phyloP scores from a whole-genome alignment of 495 filamentous ascomycete genomes.

The Copromyces sp. region DNA sequence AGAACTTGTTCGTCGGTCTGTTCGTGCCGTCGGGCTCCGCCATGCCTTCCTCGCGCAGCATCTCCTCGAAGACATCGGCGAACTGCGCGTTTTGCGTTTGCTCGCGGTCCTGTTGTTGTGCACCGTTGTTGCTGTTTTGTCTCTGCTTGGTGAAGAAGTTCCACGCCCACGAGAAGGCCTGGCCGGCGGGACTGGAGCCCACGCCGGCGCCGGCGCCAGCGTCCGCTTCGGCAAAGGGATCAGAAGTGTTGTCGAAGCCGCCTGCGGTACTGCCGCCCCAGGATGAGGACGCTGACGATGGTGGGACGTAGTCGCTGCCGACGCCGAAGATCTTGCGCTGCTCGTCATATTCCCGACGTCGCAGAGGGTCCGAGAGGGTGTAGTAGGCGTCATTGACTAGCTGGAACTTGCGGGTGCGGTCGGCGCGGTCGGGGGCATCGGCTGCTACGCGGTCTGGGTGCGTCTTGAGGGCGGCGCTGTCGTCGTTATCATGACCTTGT shows the following conservation, averaged over 20 bases:
- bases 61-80: slow-evolving; percentile 89
- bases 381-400: slow-evolving; percentile 97
- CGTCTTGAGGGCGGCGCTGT: slow-evolving; percentile 80
- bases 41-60: slow-evolving; percentile 88
- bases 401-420: slow-evolving; percentile 84
- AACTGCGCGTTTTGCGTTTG: slow-evolving; percentile 66
- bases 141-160: slow-evolving; percentile 37
- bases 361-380: slow-evolving; percentile 68
- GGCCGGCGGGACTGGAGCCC: slow-evolving; percentile 21
- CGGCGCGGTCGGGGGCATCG: slow-evolving; percentile 73
- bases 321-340: slow-evolving; percentile 39
- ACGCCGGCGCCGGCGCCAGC: slow-evolving; percentile 37
- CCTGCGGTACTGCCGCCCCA: slow-evolving; percentile 12
- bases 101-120: slow-evolving; percentile 15
- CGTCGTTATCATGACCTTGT: neutral
- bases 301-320: slow-evolving; percentile 14
- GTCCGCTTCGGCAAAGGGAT: slow-evolving; percentile 50
- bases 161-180: slow-evolving; percentile 39
- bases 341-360: slow-evolving; percentile 84
- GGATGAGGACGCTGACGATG: slow-evolving; percentile 7
- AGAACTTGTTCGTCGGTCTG: slow-evolving; percentile 63
- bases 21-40: slow-evolving; percentile 44
- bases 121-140: neutral
- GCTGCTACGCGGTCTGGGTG: slow-evolving; percentile 87
- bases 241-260: slow-evolving; percentile 27